Base-by-base conservation (phyloP, 192 early-diverging fungal genomes). In the Coemansia sp. region DNA sequence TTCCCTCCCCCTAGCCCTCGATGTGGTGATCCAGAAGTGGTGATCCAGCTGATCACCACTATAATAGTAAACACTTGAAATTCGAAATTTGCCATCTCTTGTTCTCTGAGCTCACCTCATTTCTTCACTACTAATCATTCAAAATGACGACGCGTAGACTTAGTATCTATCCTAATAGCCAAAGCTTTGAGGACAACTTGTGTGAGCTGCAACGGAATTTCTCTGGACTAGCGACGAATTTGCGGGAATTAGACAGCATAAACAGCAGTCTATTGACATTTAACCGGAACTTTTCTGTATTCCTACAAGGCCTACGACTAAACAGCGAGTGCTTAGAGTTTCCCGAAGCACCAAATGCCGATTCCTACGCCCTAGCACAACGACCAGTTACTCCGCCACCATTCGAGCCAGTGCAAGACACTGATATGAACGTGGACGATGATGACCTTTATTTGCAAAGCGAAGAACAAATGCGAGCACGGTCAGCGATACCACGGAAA, bases 311-410 rank as follows among this genome's bases (percentile, higher is more conserved):
- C 6, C 70, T 82, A 27, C 58, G 68, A 22, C 71, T 82, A 2
- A 82, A 77, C 59, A 77, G 80, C 74, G 80, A 82, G 52, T 76
- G 75, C 39, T 40, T 77, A 4, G 67, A 65, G 58, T 77, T 76
- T 27, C 75, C 75, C 0, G 80, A 82, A 43, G 80, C 75, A 2
- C 74, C 74, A 30, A 82, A 76, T 52, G 61, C 65, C 38, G 66
- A 71, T 38, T 62, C 74, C 8, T 74, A 82, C 27, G 62, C 75
- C 3, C 55, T 80, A 16, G 64, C 68, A 22, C 49, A 72, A 27
- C 68, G 75, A 15, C 74, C 75, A 27, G 61, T 50, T 6, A 82
- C 74, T 20, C 73, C 79, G 22, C 67, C 70, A 9, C 30, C 58
- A 12, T 49, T 53, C 2, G 5, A 24, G 35, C 47, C 63, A 15